Conservation (phyloP, 371 early-diverging fungal species). For the Lichtheimia ornata region DNA sequence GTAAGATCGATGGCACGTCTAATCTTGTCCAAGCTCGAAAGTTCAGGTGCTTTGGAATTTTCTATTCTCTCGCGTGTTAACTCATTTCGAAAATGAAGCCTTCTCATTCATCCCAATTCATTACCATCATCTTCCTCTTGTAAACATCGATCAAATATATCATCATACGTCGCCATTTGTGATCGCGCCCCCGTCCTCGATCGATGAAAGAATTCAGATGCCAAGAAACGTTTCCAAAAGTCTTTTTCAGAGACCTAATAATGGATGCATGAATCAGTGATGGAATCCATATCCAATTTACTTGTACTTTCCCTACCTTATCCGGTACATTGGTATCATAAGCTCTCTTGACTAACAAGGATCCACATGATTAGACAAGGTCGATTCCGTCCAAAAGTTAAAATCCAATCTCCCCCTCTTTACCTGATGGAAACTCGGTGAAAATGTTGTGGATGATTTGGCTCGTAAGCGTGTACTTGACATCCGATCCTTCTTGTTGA, state of each 20-base stretch:
- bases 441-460: constrained; percentile 90
- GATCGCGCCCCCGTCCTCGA: constrained; percentile 65
- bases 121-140: constrained; percentile 79
- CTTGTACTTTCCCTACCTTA: constrained; percentile 52
- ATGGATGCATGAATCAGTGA: background rate
- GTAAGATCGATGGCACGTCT: constrained; percentile 78
- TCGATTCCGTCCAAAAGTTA: background rate
- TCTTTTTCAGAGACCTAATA: constrained; percentile 69
- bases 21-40: constrained; percentile 56
- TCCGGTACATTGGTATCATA: constrained; percentile 86
- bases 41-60: constrained; percentile 50
- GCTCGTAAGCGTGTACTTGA: constrained; percentile 86
- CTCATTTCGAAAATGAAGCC: background rate
- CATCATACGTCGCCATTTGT: constrained; percentile 68
- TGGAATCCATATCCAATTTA: background rate
- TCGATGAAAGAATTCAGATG: constrained; percentile 87
- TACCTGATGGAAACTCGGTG: constrained; percentile 86
- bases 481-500: constrained; percentile 78
- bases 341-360: constrained; percentile 70
- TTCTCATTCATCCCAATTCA: background rate
- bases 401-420: background rate
- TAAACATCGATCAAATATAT: constrained; percentile 82
- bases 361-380: background rate
- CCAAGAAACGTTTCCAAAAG: constrained; percentile 90
- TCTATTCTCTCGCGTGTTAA: constrained; percentile 18